These are phyloP conservation scores for Aristolochia contorta DNA, from an alignment of 164 flowering plant species.

Conservation along the genomic window DNA sequence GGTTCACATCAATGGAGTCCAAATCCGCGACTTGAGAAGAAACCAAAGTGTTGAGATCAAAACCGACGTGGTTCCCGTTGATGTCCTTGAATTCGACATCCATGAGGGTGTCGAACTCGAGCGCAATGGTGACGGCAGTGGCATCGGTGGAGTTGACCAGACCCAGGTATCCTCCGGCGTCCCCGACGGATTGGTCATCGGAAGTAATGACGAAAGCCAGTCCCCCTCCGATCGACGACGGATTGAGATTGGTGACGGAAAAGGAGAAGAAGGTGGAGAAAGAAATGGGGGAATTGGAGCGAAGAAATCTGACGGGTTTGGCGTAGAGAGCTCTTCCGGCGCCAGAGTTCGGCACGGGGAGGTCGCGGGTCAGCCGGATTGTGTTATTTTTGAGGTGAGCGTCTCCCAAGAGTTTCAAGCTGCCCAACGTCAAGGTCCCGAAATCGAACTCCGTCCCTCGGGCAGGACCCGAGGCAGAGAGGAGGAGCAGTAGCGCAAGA, in stretches of 20 bases:
- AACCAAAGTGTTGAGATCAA: conserved; percentile 66
- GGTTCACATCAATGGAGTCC: conserved; percentile 39
- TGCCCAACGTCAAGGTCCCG: conserved; percentile 42
- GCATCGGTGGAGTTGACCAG: conserved; percentile 16
- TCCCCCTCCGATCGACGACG: conserved; percentile 84
- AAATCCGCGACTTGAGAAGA: conserved; percentile 54
- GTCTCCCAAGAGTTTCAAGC: conserved; percentile 73
- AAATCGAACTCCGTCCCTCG: conserved; percentile 50
- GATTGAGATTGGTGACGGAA: conserved; percentile 61
- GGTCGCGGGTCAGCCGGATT: conserved; percentile 62
- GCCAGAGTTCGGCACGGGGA: conserved; percentile 73
- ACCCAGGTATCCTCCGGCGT: conserved; percentile 66
- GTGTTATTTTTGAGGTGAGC: conserved; percentile 66
- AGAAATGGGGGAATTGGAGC: conserved; percentile 28
- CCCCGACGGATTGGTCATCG: conserved; percentile 48
- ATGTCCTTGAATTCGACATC: conserved; percentile 77
- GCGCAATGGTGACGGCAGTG: conserved; percentile 43
- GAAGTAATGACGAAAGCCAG: conserved; percentile 63
- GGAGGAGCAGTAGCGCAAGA: background rate
- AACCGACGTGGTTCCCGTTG: conserved; percentile 86
- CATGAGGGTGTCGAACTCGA: conserved; percentile 92
- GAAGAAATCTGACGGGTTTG: conserved; percentile 52
- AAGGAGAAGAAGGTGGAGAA: conserved; percentile 83
- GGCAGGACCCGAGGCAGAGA: conserved; percentile 8
- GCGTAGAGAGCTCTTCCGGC: conserved; percentile 59